Base-by-base conservation (phyloP, 768 basidiomycete genomes). In the Panaeolus cyanescens region DNA sequence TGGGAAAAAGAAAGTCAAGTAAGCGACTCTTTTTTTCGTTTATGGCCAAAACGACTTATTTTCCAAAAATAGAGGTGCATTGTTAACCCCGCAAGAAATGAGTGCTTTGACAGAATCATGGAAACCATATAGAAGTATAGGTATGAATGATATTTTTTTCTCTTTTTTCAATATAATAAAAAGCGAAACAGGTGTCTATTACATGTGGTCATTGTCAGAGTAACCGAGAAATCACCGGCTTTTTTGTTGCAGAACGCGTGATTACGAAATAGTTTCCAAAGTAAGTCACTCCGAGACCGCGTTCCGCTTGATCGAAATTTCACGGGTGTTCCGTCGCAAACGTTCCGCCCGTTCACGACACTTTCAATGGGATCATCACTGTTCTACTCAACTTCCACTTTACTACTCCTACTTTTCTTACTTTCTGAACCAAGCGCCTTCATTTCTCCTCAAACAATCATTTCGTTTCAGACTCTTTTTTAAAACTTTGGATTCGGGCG, bases 51-150 rank as follows among this genome's bases (percentile, higher is more conserved):
- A 36, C 37, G 28, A 33, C 33, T 59, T 45, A 34, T 33, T 31
- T 20, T 55, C 15, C 28, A 50, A 28, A 50, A 50, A 28, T 50
- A 90, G 90, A 75, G 89, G 89, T 6, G 85, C 86, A 22, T 71
- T 94, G 62, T 77, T 95, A 64, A 91, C 91, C 2, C 91, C 92
- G 5, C 76, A 84, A 54, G 92, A 96, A 74, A 94, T 95, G 93
- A 84, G 88, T 62, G 82, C 80, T 25, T 72, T 96, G 61, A 92
- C 93, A 3, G 85, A 85, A 55, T 67, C 75, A 30, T 96, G 94
- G 94, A 83, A 78, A 66, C 94, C 94, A 4, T 96, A 92, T 70
- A 78, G 93, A 66, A 92, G 90, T 67, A 62, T 95, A 31, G 93
- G 91, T 90, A 66, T 61, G 84, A 72, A 31, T 54, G 28, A 13